These are phyloP conservation scores for Davidsoniella eucalypti DNA, from an alignment of 2,329 filamentous ascomycete species.

Conservation along the genomic window DNA sequence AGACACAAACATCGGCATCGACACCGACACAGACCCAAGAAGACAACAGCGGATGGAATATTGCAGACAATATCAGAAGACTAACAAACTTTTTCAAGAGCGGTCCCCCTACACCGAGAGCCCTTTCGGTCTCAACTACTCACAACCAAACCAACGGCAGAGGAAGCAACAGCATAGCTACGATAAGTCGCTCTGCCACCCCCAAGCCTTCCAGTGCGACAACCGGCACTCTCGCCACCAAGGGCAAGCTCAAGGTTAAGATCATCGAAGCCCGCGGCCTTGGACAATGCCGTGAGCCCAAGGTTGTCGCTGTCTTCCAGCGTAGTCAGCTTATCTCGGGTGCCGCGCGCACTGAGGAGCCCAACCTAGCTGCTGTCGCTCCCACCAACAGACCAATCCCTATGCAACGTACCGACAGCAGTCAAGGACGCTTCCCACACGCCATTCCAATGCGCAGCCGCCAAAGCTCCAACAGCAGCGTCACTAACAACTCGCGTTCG, in stretches of 20 bases:
- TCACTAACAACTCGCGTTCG: constrained; percentile 39
- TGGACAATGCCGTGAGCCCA: constrained; percentile 70
- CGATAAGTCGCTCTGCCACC: constrained; percentile 31
- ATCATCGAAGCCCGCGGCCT: constrained; percentile 75
- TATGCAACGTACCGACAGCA: constrained; percentile 57
- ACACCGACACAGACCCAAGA: too few species aligned
- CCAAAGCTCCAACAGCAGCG: constrained; percentile 88
- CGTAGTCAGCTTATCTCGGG: constrained; percentile 91
- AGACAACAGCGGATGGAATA: constrained; percentile 2
- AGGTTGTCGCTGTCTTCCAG: constrained; percentile 93
- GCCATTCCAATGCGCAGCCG: constrained; percentile 94
- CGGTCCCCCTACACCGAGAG: constrained; percentile 77
- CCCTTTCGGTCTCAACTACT: constrained; percentile 39
- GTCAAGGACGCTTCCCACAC: constrained; percentile 67
- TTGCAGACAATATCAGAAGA: constrained; percentile 41
- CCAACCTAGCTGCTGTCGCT: constrained; percentile 27
- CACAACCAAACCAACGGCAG: constrained; percentile 1
- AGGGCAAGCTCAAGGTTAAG: constrained; percentile 78
- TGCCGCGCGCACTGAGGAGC: constrained; percentile 46
- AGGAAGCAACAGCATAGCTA: neutral
- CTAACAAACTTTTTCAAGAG: constrained; percentile 86
- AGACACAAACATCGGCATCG: neutral
- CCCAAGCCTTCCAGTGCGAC: constrained; percentile 26
- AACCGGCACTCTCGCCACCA: constrained; percentile 43
- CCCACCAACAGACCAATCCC: constrained; percentile 24